Base-by-base conservation (phyloP, 371 early-diverging fungal species). In the Astathelohania contejeani region DNA sequence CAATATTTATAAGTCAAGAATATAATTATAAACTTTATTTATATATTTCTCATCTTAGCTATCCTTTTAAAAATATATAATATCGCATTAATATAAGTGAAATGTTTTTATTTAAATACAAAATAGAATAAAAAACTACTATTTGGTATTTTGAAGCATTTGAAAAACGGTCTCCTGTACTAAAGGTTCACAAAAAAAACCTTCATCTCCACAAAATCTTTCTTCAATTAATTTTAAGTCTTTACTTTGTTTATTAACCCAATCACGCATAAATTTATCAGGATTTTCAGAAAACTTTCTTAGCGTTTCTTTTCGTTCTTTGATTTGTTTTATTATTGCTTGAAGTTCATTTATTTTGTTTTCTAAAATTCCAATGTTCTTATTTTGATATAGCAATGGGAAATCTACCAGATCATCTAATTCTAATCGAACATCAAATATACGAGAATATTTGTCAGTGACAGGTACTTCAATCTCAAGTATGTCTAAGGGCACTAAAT, bases 91-190 rank as follows among this genome's bases (percentile, higher is more conserved):
- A n/a, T n/a, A n/a, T n/a, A n/a, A n/a, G n/a, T n/a, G n/a, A n/a
- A n/a, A n/a, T 25, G 24, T 46, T 4, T 32, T 26, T 43, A n/a
- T 55, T 58, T 45, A 47, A 27, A 53, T 18, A 23, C 27, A 39
- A 35, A 46, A 51, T 49, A 18, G 48, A 35, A 22, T 2, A 23
- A 19, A 43, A n/a, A n/a, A n/a, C n/a, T n/a, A n/a, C n/a, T 65
- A 57, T 52, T 57, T 49, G 27, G 60, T 35, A 42, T 56, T 60
- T 44, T 57, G 59, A 18, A 73, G 26, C 23, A 74, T 40, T 29
- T 69, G 64, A 62, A 60, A 71, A 9, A 74, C 47, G 19, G 60
- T 49, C 16, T 65, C 57, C 45, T 74, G 74, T 23, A 74, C 64
- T 18, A 50, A 53, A 29, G 58, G 47, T 37, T 67, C 58, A 27